phyloP scores from a whole-genome alignment of 2,329 filamentous ascomycete genomes.

The Sporothrix brasiliensis region DNA sequence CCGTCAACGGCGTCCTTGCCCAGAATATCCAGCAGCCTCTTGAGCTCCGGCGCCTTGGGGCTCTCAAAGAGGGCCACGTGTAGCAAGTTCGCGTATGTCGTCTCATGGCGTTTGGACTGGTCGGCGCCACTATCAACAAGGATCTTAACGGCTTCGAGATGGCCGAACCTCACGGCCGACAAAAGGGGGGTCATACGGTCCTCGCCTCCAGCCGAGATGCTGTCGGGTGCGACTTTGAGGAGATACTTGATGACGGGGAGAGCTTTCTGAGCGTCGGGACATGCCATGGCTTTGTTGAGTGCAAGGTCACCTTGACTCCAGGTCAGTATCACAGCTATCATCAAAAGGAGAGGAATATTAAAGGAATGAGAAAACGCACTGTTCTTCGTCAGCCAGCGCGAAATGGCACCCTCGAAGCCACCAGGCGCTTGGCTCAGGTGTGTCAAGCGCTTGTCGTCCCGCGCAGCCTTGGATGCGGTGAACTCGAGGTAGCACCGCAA shows the following conservation, averaged over 20 bases:
- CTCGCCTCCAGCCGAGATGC: conserved; percentile 63
- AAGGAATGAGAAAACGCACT: conserved; percentile 50
- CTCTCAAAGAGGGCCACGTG: conserved; percentile 56
- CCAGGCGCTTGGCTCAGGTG: conserved; percentile 61
- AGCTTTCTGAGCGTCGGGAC: conserved; percentile 46
- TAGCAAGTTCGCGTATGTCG: conserved; percentile 64
- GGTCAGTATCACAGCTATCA: background rate
- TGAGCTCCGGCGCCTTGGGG: conserved; percentile 46
- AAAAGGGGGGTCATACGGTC: conserved; percentile 68
- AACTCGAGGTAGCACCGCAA: conserved; percentile 70
- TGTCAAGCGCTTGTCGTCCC: conserved; percentile 63
- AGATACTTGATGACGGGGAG: conserved; percentile 66
- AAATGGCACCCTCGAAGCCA: conserved; percentile 66
- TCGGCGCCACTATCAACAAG: conserved; percentile 71
- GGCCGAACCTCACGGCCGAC: conserved; percentile 63
- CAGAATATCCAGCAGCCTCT: conserved; percentile 59
- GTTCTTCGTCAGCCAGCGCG: conserved; percentile 63
- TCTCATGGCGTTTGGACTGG: conserved; percentile 63
- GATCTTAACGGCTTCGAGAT: conserved; percentile 58
- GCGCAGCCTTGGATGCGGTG: conserved; percentile 59
- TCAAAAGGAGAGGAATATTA: no score
- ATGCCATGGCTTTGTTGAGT: conserved; percentile 67
- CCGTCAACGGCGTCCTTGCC: conserved; percentile 58
- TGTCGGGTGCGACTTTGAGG: conserved; percentile 61
- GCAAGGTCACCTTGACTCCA: conserved; percentile 56